Percentiles rank a stretch among this genome's conserved stretches.
phyloP scores from a whole-genome alignment of 176 grass and related monocot genomes.

The Oryza coarctata region DNA sequence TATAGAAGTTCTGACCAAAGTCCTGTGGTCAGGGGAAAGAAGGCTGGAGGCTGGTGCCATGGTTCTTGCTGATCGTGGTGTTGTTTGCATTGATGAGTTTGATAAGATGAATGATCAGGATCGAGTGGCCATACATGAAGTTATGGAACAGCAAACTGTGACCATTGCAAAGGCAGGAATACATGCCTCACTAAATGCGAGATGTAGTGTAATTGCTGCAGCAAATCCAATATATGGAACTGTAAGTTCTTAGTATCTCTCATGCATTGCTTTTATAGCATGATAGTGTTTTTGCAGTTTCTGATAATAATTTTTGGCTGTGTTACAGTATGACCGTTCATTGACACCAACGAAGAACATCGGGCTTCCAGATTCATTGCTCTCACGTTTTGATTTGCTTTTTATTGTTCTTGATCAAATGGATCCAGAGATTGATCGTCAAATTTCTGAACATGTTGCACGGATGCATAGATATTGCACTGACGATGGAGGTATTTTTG shows the following conservation, averaged over 20 bases:
- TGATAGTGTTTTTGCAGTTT: neutral
- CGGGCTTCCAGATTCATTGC: constrained; percentile 90
- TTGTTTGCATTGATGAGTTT: constrained; percentile 98
- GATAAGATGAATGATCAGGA: constrained; percentile 99
- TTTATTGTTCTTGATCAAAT: constrained; percentile 99
- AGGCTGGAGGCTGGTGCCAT: constrained; percentile 98
- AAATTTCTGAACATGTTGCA: constrained; percentile 92
- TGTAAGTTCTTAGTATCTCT: constrained; percentile 42
- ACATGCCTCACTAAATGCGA: constrained; percentile 94
- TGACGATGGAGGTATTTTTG: constrained; percentile 77
- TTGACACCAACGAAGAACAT: constrained; percentile 98
- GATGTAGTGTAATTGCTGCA: constrained; percentile 97
- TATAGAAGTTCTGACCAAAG: constrained; percentile 9
- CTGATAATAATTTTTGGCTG: constrained; percentile 29
- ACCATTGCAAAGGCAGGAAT: constrained; percentile 99
- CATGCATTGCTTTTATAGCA: neutral
- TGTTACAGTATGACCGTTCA: constrained; percentile 86
- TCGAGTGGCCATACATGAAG: constrained; percentile 95
- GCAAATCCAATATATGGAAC: constrained; percentile 99
- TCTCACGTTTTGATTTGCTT: constrained; percentile 98
- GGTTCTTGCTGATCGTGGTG: constrained; percentile 96
- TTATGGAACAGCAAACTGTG: constrained; percentile 98
- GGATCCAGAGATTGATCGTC: constrained; percentile 93
- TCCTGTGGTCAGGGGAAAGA: constrained; percentile 71
- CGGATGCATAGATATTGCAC: constrained; percentile 97